These are phyloP conservation scores for Pseudogymnoascus sp. DNA, from an alignment of 2,329 filamentous ascomycete species.

Conservation along the genomic window DNA sequence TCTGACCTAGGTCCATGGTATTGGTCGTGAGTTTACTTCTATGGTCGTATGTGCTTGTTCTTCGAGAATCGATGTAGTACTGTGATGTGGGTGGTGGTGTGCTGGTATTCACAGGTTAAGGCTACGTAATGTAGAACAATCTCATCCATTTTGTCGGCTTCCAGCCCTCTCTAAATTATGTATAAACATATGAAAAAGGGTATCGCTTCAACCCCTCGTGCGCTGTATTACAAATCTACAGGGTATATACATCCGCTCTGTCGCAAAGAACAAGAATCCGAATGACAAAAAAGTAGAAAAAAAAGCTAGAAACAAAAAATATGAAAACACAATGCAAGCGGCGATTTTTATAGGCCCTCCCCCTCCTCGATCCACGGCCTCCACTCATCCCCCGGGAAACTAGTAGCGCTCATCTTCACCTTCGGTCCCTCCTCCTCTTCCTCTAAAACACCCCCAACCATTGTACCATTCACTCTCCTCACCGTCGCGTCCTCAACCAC, in stretches of 20 bases:
- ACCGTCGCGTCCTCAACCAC: slow-evolving; percentile 2
- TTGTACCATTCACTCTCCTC: slow-evolving; percentile 14
- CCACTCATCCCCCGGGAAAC: slow-evolving; percentile 66
- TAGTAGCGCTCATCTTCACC: slow-evolving; percentile 56
- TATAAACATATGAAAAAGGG: slow-evolving; percentile 1
- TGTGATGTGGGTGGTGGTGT: background rate
- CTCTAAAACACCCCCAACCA: slow-evolving; percentile 26
- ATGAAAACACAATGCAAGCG: background rate
- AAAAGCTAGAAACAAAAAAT: background rate
- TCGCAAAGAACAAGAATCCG: background rate
- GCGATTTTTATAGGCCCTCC: slow-evolving; percentile 18
- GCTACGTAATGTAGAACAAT: slow-evolving; percentile 43
- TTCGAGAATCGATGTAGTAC: background rate
- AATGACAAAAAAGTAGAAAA: background rate
- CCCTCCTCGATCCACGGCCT: slow-evolving; percentile 37
- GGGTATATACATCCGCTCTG: background rate
- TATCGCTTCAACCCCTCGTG: background rate
- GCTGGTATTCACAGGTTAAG: slow-evolving; percentile 33
- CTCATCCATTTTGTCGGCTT: slow-evolving; percentile 33
- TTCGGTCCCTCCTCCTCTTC: slow-evolving; percentile 27
- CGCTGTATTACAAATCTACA: background rate
- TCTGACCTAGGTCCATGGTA: no score
- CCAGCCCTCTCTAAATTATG: slow-evolving; percentile 45
- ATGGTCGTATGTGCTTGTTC: background rate
- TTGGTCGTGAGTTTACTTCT: no score